Evolutionary conservation across 805 yeast species (phyloP).

Genomic region (Lachancea waltii): DNA sequence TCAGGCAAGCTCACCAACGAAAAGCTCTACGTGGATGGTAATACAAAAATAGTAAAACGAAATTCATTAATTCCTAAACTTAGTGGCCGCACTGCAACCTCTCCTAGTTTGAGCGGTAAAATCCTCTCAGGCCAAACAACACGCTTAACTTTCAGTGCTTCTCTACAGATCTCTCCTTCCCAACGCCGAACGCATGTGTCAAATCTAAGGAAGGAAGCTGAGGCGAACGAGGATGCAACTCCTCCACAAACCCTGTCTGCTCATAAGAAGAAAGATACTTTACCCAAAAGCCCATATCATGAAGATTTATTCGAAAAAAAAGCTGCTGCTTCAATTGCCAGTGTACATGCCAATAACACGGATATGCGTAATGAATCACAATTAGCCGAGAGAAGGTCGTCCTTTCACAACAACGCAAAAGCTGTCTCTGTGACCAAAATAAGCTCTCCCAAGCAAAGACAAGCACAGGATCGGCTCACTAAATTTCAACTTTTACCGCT

Average conservation of each 20-base stretch:
- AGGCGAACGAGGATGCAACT: too few relatives aligned
- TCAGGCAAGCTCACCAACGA: neutral
- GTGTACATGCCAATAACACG: too few relatives aligned
- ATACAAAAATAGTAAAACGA: neutral
- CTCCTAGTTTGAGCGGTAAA: conserved; percentile 2
- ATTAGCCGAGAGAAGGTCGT: too few relatives aligned
- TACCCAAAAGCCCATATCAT: too few relatives aligned
- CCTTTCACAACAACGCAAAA: too few relatives aligned
- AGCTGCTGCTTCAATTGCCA: too few relatives aligned
- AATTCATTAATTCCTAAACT: conserved; percentile 14
- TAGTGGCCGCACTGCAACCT: conserved; percentile 6
- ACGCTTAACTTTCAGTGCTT: neutral
- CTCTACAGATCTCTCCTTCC: neutral
- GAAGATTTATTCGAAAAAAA: too few relatives aligned
- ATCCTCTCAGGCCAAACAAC: neutral
- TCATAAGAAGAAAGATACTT: too few relatives aligned
- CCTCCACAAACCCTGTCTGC: too few relatives aligned
- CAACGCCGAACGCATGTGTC: neutral
- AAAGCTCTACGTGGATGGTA: neutral
- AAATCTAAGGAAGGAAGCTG: too few relatives aligned
- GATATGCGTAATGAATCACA: too few relatives aligned
- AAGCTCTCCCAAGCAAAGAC: neutral
- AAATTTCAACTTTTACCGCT: conserved; percentile 27
- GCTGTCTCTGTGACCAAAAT: too few relatives aligned
- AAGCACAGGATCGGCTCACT: conserved; percentile 23